A percentile compares a stretch with the other conserved stretches of the same genome.
Evolutionary conservation across 225 moss, liverwort and hornwort genomes (phyloP).

Genomic region (Antitrichia curtipendula): DNA sequence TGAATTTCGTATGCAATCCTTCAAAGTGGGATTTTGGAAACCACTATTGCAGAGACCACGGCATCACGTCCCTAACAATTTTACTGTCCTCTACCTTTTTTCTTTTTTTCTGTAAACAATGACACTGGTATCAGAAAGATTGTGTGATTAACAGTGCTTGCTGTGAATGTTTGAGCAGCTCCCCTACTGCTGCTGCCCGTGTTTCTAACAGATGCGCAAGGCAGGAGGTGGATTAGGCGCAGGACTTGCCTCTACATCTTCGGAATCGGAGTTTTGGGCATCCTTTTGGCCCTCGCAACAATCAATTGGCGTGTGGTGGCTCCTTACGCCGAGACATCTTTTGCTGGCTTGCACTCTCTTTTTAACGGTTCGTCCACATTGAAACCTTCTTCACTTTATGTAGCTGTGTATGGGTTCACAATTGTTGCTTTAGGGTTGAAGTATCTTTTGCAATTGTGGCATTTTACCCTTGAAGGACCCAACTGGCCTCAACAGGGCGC

Average conservation of each 20-base stretch:
- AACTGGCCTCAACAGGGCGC: not conserved
- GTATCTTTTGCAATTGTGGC: not conserved
- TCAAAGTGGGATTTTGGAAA: not conserved
- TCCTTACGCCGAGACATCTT: conserved; percentile 7
- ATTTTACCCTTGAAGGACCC: not conserved
- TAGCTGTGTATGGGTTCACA: not conserved
- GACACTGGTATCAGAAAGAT: not conserved
- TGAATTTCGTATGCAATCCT: not conserved
- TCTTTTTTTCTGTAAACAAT: not conserved
- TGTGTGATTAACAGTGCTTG: not conserved
- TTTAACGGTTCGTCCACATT: not conserved
- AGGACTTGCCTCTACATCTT: not conserved
- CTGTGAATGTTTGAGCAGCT: conserved; percentile 16
- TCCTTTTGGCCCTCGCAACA: conserved; percentile 5
- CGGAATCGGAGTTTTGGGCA: not conserved
- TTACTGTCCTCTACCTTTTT: not conserved
- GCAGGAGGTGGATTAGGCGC: conserved; percentile 15
- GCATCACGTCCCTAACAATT: not conserved
- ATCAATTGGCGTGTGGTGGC: conserved; percentile 12
- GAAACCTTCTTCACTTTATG: not conserved
- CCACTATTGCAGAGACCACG: not conserved
- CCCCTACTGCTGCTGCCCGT: conserved; percentile 29
- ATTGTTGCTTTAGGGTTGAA: not conserved
- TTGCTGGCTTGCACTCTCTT: not conserved
- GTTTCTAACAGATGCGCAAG: conserved; percentile 19